Base-by-base conservation (phyloP, 352 stramenopile species). In the Thalassiosira tumida region DNA sequence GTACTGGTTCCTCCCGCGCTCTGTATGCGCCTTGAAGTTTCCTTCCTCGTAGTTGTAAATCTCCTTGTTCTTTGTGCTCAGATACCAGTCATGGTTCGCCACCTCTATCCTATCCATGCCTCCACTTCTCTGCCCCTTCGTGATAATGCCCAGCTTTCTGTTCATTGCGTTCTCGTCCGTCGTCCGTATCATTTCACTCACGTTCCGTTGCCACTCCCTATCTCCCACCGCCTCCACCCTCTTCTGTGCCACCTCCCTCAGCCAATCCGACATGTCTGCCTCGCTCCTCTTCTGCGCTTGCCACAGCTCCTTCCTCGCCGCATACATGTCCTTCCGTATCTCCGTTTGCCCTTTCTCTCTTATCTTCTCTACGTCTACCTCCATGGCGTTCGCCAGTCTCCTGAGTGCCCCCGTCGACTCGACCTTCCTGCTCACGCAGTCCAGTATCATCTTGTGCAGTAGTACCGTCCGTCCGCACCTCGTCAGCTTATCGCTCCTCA, bases 21-120 rank as follows among this genome's bases (percentile, higher is more conserved):
- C 1, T 29, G 87, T n/a, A 38, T 86, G 62, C 41, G 80, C 75
- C 43, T 92, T 65, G 31, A 88, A 92, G 14, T 65, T 54, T 3
- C 87, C 81, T 31, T 64, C 0, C 6, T 81, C 35, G 31, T 86
- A 86, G n/a, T 81, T 80, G 43, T 86, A 88, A 2, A 92, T 2
- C 33, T 89, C 81, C 1, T 86, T 69, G 29, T 17, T 35, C 15
- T 74, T 33, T 5, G 0, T 0, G 6, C 74, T 89, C 1, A 54
- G 77, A 37, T 74, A 92, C 81, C 87, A 92, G 24, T 84, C 59
- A 37, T 79, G 41, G 0, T 24, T 76, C 0, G 77, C 77, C 6
- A 87, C 65, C 35, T 87, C 21, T 5, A 91, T 91, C 5, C 50
- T 33, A 26, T 91, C 77, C 24, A 91, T n/a, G 40, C 3, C 3